Evolutionary conservation across 257 asterid species (phyloP), one percentile per base, ranked within the genome.

Genomic region (Lithospermum erythrorhizon): DNA sequence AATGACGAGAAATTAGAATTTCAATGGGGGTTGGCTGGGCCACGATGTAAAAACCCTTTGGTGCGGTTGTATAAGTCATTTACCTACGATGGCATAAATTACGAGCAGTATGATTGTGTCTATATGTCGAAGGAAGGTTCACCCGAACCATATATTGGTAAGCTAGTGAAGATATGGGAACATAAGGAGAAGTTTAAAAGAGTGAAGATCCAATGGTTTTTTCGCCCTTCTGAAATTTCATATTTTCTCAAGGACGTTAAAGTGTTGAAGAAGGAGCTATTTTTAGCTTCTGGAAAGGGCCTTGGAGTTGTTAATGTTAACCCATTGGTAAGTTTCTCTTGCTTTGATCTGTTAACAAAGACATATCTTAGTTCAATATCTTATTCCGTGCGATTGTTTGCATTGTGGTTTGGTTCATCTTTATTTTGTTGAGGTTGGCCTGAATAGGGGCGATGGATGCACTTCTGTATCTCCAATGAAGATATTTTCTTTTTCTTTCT

Each of bases 141-240:
- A 59, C 61, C 75, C 4, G 65, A 37, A 9, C 95, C 96, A 2
- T 81, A 82, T 71, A 73, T 91, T 53, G 98, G 86, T 18, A 91
- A 83, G 63, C 69, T 91, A 27, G 55, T 86, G 48, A 84, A 82
- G 78, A 82, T 85, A 58, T 91, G 98, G 98, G 86, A 78, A 72
- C 58, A 23, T 45, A 22, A 52, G 10, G 79, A 72, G 7, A 71
- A 71, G 65, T 54, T 78, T 14, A 91, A 72, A 72, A 79, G 21
- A 75, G 35, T 91, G 27, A 91, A 88, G 76, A 68, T 86, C 55
- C 98, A 88, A 0, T 91, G 98, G 98, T 88, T 83, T 78, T 91
- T 91, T 54, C 77, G 76, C 45, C 95, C 93, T 21, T 68, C 84
- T 0, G 98, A 91, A 72, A 79, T 91, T 59, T 72, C 81, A 3